Evolutionary conservation across 805 yeast genomes (phyloP).

Genomic region (Spencermartinsiella europaea): DNA sequence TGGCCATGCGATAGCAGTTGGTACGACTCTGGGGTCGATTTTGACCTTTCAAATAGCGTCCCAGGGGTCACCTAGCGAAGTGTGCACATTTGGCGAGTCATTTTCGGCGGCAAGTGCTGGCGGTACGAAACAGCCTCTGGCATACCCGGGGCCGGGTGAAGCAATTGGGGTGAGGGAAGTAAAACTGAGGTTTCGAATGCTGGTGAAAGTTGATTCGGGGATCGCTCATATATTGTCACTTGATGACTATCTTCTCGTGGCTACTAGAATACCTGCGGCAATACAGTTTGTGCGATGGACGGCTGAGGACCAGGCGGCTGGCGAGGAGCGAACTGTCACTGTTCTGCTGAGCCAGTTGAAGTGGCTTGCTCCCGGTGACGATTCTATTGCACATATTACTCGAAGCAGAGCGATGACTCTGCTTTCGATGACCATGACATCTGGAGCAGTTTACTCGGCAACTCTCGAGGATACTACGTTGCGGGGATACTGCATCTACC

Average conservation of each 20-base stretch:
- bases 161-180: conserved; percentile 34
- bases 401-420: conserved; percentile 31
- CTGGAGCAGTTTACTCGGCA: conserved; percentile 26
- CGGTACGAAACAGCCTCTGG: conserved; percentile 10
- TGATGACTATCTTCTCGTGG: conserved; percentile 24
- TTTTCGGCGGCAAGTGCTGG: conserved; percentile 7
- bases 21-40: conserved; percentile 22
- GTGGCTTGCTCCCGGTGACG: conserved; percentile 23
- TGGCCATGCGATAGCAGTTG: conserved; percentile 35
- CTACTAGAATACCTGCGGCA: conserved; percentile 19
- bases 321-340: conserved; percentile 19
- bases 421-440: conserved; percentile 24
- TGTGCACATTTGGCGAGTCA: conserved; percentile 12
- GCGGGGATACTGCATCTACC: conserved; percentile 10
- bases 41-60: conserved; percentile 21
- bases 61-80: conserved; percentile 14
- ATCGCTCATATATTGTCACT: conserved; percentile 22
- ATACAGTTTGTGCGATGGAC: conserved; percentile 20
- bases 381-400: conserved; percentile 18
- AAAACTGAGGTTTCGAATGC: conserved; percentile 23
- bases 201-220: conserved; percentile 30
- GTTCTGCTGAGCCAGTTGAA: conserved; percentile 18
- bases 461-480: conserved; percentile 9
- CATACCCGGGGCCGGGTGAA: conserved; percentile 38
- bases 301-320: conserved; percentile 12